Evolutionary conservation across 75 land plant species (phyloP).

Genomic region (Azolla pinnata): DNA sequence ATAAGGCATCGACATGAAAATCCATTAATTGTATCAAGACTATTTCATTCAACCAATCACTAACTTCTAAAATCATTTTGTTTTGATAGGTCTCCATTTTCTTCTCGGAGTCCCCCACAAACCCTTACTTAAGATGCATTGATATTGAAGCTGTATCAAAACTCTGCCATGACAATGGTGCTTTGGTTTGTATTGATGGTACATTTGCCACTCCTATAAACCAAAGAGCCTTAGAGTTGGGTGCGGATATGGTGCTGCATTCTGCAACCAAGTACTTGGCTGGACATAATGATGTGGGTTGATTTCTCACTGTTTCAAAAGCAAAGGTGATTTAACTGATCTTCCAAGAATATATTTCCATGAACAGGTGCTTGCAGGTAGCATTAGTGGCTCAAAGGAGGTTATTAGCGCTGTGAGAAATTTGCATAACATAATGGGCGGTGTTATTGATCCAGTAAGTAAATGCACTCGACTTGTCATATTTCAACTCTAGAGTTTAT

Average conservation of each 20-base stretch:
- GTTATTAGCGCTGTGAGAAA: constrained; percentile 51
- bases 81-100: constrained; percentile 76
- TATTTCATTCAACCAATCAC: not conserved
- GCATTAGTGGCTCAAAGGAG: constrained; percentile 76
- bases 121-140: constrained; percentile 90
- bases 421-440: constrained; percentile 85
- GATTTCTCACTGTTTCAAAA: not conserved
- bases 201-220: constrained; percentile 98
- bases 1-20: constrained; percentile 33
- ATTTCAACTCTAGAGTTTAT: not conserved
- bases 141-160: constrained; percentile 79
- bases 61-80: not conserved
- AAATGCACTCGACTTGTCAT: not conserved
- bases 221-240: constrained; percentile 82
- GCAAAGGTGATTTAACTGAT: constrained; percentile 2
- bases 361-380: constrained; percentile 87
- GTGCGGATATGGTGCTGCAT: constrained; percentile 87
- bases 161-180: constrained; percentile 79
- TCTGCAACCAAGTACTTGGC: constrained; percentile 91
- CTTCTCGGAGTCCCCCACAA: constrained; percentile 97
- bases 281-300: constrained; percentile 94
- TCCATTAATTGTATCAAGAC: not conserved
- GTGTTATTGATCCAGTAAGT: constrained; percentile 83
- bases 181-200: constrained; percentile 86
- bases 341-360: not conserved